Evolutionary conservation across 176 grass and related monocot species (phyloP).

Genomic region (Bolboschoenus planiculmis): DNA sequence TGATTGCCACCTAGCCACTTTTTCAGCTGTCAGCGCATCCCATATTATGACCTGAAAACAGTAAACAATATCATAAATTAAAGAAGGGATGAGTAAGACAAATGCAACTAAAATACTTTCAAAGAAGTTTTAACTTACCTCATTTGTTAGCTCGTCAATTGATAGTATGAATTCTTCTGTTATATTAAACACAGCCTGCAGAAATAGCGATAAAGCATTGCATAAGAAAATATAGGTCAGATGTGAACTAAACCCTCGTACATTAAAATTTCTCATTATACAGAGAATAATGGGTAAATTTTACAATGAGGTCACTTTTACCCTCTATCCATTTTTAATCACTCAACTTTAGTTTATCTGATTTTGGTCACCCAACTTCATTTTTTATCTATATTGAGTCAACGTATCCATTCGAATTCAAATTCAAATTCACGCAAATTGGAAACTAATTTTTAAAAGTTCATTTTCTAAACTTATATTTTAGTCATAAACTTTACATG

Average conservation of each 20-base stretch:
- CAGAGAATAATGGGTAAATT: background rate
- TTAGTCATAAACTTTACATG: background rate
- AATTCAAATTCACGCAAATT: background rate
- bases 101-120: background rate
- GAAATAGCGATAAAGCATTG: conserved; percentile 16
- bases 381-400: background rate
- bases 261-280: conserved; percentile 6
- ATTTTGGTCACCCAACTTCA: background rate
- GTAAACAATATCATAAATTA: background rate
- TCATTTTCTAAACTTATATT: background rate
- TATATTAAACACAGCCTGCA: conserved; percentile 81
- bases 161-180: conserved; percentile 82
- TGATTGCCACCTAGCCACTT: conserved; percentile 59
- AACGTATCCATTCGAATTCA: background rate
- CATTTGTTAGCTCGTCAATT: conserved; percentile 66
- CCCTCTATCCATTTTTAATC: background rate
- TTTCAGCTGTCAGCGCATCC: conserved; percentile 75
- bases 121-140: conserved; percentile 36
- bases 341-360: background rate
- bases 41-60: conserved; percentile 66
- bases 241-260: background rate
- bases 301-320: background rate
- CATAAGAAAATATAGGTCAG: background rate
- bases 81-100: background rate
- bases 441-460: background rate